Conservation (phyloP, 495 filamentous ascomycete genomes). For the Neurospora hispaniola region DNA sequence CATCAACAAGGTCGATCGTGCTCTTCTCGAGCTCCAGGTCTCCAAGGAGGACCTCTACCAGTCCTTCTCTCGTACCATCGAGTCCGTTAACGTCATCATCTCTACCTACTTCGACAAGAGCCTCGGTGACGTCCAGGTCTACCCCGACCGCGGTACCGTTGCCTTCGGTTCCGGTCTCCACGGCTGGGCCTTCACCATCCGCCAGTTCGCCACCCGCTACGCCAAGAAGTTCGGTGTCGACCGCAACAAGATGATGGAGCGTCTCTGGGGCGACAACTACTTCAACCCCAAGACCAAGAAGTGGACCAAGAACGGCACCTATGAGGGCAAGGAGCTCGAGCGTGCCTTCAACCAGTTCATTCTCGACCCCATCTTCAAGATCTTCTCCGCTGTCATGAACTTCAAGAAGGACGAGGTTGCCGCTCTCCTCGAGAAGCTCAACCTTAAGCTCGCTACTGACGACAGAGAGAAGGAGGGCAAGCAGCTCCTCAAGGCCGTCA, state of each 20-base stretch:
- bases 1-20: slow-evolving; percentile 99
- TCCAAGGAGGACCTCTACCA: slow-evolving; percentile 99
- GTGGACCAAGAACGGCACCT: slow-evolving; percentile 77
- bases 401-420: slow-evolving; percentile 92
- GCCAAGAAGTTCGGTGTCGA: slow-evolving; percentile 99
- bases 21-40: slow-evolving; percentile 95
- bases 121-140: slow-evolving; percentile 96
- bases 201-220: slow-evolving; percentile 93
- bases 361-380: slow-evolving; percentile 97
- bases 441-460: slow-evolving; percentile 74
- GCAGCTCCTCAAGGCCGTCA: slow-evolving; percentile 89
- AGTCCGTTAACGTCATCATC: slow-evolving; percentile 99
- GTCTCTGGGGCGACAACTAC: slow-evolving; percentile 99
- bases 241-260: slow-evolving; percentile 99
- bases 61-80: slow-evolving; percentile 97
- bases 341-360: slow-evolving; percentile 99
- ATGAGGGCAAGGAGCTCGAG: slow-evolving; percentile 82
- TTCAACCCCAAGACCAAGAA: slow-evolving; percentile 99
- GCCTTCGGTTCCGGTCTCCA: slow-evolving; percentile 99
- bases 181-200: slow-evolving; percentile 99
- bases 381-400: slow-evolving; percentile 93
- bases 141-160: slow-evolving; percentile 90
- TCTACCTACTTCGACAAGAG: slow-evolving; percentile 96
- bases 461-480: slow-evolving; percentile 96
- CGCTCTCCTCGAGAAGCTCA: slow-evolving; percentile 77